phyloP scores from a whole-genome alignment of 176 grass and related monocot genomes.

The Otatea glauca region DNA sequence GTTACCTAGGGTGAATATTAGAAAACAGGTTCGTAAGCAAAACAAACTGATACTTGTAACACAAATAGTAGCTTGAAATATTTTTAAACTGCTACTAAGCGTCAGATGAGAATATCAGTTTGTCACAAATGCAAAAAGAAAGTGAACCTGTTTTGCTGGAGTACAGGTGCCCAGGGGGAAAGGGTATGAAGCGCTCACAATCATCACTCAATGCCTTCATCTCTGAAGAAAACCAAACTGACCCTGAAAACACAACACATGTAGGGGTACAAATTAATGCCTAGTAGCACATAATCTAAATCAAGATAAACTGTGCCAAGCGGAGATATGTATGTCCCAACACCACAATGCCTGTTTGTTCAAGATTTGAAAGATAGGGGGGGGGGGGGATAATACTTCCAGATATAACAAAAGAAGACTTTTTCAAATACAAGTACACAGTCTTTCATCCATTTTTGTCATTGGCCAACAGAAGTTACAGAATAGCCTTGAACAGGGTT shows the following conservation, averaged over 20 bases:
- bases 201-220: slow-evolving; percentile 99
- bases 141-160: slow-evolving; percentile 88
- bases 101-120: neutral
- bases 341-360: neutral
- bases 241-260: slow-evolving; percentile 65
- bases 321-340: neutral
- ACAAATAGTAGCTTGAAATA: slow-evolving; percentile 12
- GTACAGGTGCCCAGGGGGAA: slow-evolving; percentile 95
- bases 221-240: slow-evolving; percentile 98
- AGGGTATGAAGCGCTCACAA: slow-evolving; percentile 89
- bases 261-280: slow-evolving; percentile 6
- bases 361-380: neutral
- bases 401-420: neutral
- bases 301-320: neutral
- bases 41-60: slow-evolving; percentile 34
- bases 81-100: slow-evolving; percentile 17
- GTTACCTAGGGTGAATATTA: slow-evolving; percentile 54
- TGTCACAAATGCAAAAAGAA: slow-evolving; percentile 23
- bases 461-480: neutral
- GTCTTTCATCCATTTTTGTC: neutral
- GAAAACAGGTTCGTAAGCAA: slow-evolving; percentile 21
- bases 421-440: neutral
- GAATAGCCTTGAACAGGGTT: neutral
- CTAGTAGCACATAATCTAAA: neutral
- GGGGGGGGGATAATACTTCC: neutral